Evolutionary conservation across 371 early-diverging fungal genomes (phyloP).

Genomic region (Apophysomyces trapeziformis): DNA sequence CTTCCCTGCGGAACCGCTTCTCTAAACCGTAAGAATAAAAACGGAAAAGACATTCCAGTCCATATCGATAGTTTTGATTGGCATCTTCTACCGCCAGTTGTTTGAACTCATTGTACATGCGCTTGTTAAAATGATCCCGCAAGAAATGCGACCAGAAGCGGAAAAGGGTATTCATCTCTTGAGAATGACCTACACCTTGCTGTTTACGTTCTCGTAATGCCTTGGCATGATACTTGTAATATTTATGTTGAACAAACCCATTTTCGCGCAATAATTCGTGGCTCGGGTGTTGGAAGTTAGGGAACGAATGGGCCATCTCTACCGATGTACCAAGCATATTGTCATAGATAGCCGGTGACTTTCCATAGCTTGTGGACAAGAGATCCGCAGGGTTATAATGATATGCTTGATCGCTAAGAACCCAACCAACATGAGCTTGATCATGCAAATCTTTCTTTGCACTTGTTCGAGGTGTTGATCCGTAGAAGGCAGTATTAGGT

Average conservation of each 20-base stretch:
- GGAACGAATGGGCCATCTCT: constrained; percentile 69
- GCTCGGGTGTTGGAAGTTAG: constrained; percentile 87
- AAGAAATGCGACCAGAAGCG: constrained; percentile 97
- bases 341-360: constrained; percentile 36
- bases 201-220: constrained; percentile 91
- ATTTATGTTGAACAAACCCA: constrained; percentile 94
- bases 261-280: constrained; percentile 92
- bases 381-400: constrained; percentile 46
- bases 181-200: constrained; percentile 83
- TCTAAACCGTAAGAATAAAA: constrained; percentile 92
- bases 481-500: constrained; percentile 44
- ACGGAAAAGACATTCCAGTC: constrained; percentile 93
- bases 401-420: constrained; percentile 59
- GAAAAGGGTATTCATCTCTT: constrained; percentile 95
- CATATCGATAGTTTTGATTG: constrained; percentile 78
- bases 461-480: constrained; percentile 28
- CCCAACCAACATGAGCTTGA: constrained; percentile 87
- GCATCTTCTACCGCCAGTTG: constrained; percentile 90
- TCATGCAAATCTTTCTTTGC: constrained; percentile 62
- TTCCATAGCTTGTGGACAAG: constrained; percentile 38
- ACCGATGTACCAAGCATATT: constrained; percentile 44
- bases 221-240: constrained; percentile 89
- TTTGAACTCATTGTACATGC: constrained; percentile 92
- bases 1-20: constrained; percentile 75
- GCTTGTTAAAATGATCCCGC: constrained; percentile 89